Evolutionary conservation across 306 rosid species (phyloP), one percentile per base, ranked within the genome.

Genomic region (Vigna hirtella): DNA sequence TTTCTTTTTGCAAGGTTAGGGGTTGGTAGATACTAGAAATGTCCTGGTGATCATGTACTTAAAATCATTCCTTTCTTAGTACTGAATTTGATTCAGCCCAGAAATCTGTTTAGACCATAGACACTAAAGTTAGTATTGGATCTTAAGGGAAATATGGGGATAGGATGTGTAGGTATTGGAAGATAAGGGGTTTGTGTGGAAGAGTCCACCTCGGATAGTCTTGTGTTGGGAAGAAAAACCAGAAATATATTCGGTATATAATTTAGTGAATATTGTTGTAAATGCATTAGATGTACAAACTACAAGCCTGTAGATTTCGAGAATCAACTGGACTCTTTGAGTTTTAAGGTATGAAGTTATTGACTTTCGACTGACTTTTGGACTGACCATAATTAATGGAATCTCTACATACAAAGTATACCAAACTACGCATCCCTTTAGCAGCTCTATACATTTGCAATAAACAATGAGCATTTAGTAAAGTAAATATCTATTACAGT

Each of bases 21-120:
- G 30, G 51, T 36, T 74, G 22, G 48, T 66, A 66, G 24, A 32
- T 57, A 50, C 69, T 68, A 78, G 4, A 66, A 24, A 36, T 75
- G 30, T 15, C 40, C 28, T 14, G 22, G 43, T 65, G 66, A 62
- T 62, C 48, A 38, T 57, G 40, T 52, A 20, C 43, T 16, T 28
- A 32, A 47, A 70, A 38, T 45, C 30, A 1, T 10, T 66, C n/a
- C 36, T 57, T 58, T 62, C 12, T 13, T 49, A 20, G 77, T 28
- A 40, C 10, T 68, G 36, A 69, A 64, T 57, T 30, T 68, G 81
- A 56, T 67, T 28, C 61, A 56, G 40, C 9, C 17, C 26, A 18
- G 20, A 32, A 43, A 68, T 28, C 15, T 17, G 58, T 30, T 56
- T 43, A 28, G 45, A 18, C 1, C 10, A 52, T 52, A 53, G 1